A percentile compares a stretch with the other conserved stretches of the same genome.
phyloP scores from a whole-genome alignment of 805 yeast genomes.

The Priceomyces fermenticarens region DNA sequence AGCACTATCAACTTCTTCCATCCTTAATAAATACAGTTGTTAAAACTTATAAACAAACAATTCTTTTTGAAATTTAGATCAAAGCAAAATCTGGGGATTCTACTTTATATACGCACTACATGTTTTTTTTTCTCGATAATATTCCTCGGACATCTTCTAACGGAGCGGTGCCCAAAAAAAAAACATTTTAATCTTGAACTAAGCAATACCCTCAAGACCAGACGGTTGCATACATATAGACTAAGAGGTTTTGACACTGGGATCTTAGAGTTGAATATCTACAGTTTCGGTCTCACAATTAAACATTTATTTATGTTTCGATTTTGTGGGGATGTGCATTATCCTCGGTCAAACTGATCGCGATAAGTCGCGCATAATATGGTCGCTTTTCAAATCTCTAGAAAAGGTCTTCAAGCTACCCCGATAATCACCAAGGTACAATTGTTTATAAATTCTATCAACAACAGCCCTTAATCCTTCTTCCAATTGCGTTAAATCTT shows the following conservation, averaged over 20 bases:
- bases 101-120: constrained; percentile 1
- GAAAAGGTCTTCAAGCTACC: constrained; percentile 40
- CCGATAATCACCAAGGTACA: constrained; percentile 43
- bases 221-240: too few relatives aligned
- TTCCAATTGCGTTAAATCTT: constrained; percentile 27
- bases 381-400: constrained; percentile 53
- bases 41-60: too few relatives aligned
- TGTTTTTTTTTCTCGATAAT: not conserved
- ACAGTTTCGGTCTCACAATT: too few relatives aligned
- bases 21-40: constrained; percentile 8
- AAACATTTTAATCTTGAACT: too few relatives aligned
- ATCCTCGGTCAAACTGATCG: constrained; percentile 8
- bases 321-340: not conserved
- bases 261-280: too few relatives aligned
- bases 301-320: too few relatives aligned
- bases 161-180: too few relatives aligned
- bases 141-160: constrained; percentile 1
- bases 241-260: too few relatives aligned
- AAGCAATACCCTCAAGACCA: too few relatives aligned
- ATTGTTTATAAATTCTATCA: constrained; percentile 34
- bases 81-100: constrained; percentile 8
- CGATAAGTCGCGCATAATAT: constrained; percentile 44
- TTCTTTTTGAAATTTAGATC: too few relatives aligned
- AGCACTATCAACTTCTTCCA: constrained; percentile 46
- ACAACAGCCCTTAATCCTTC: constrained; percentile 33